Evolutionary conservation across 2,329 filamentous ascomycete species (phyloP).

Genomic region (Colletotrichum aenigma): DNA sequence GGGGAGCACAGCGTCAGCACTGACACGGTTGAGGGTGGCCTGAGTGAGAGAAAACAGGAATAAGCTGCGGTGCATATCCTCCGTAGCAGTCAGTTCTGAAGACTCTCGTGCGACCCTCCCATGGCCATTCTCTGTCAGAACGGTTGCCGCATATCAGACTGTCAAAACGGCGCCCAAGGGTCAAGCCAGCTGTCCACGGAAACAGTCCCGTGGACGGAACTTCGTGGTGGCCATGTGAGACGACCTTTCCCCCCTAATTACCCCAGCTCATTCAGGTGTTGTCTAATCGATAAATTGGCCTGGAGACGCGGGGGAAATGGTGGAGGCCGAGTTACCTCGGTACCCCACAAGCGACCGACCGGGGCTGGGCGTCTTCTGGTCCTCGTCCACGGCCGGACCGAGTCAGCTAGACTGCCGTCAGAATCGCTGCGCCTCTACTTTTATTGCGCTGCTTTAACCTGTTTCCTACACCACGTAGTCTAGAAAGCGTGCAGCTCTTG

Average conservation of each 20-base stretch:
- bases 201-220: constrained; percentile 15
- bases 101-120: neutral
- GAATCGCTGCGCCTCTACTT: neutral
- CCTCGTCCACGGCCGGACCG: constrained; percentile 5
- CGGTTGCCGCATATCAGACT: neutral
- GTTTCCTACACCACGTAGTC: neutral
- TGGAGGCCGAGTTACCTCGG: constrained; percentile 21
- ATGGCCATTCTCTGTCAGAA: neutral
- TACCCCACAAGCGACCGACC: neutral
- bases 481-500: neutral
- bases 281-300: constrained; percentile 3
- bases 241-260: neutral
- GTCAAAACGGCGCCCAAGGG: neutral
- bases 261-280: neutral
- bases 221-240: neutral
- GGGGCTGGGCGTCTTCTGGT: neutral
- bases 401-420: constrained; percentile 18
- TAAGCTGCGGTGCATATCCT: neutral
- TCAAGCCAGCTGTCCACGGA: neutral
- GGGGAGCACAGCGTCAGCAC: neutral
- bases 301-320: constrained; percentile 16
- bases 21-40: neutral
- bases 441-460: neutral
- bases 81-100: neutral
- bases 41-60: neutral